A percentile compares a stretch with the other conserved stretches of the same genome.
Conservation (phyloP, 2,329 filamentous ascomycete species). For the Phoma sp. region DNA sequence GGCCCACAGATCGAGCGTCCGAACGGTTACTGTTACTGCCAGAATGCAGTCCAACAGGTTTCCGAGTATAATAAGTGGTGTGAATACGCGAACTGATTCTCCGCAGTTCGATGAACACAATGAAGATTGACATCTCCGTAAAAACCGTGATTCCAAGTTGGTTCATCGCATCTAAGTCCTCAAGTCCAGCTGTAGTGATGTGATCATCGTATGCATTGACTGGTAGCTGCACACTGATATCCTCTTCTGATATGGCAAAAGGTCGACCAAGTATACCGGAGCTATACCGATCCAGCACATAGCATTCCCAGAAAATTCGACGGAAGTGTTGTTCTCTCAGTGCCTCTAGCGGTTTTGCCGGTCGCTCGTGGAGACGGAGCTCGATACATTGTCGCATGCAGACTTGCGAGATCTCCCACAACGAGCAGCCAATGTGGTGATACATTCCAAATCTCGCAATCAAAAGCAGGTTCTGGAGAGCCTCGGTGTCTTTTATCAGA, state of each 20-base stretch:
- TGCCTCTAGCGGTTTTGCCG: constrained; percentile 12
- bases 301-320: constrained; percentile 56
- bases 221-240: constrained; percentile 50
- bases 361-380: constrained; percentile 43
- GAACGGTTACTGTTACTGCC: background rate
- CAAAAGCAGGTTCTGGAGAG: constrained; percentile 53
- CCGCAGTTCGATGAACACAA: constrained; percentile 50
- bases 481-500: constrained; percentile 41
- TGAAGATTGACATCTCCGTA: constrained; percentile 50
- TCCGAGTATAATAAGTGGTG: constrained; percentile 31
- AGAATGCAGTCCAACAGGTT: background rate
- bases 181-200: background rate
- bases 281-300: constrained; percentile 56
- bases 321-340: constrained; percentile 50
- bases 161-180: background rate
- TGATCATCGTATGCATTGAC: constrained; percentile 41
- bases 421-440: constrained; percentile 52
- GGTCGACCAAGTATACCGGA: constrained; percentile 53
- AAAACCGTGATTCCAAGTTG: background rate
- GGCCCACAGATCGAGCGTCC: constrained; percentile 16
- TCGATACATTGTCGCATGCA: constrained; percentile 54
- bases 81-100: constrained; percentile 53
- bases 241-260: constrained; percentile 52
- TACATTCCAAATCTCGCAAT: constrained; percentile 55
- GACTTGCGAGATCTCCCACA: constrained; percentile 53